Evolutionary conservation across 2,329 filamentous ascomycete genomes (phyloP).

Genomic region (Cucurbitaria berberidis): DNA sequence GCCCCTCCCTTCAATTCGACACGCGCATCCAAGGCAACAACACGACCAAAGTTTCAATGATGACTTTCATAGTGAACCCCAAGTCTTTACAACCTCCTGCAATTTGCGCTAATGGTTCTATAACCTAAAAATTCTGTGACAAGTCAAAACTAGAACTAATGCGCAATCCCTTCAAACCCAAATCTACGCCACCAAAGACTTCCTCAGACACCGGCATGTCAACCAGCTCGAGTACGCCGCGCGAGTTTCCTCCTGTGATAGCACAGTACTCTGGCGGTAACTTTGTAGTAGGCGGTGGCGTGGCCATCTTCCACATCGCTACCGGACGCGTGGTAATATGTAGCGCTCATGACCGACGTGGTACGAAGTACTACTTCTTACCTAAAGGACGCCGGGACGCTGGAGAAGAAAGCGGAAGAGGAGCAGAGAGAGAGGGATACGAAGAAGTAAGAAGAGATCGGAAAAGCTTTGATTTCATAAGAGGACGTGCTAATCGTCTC

Average conservation of each 20-base stretch:
- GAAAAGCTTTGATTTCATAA: background rate
- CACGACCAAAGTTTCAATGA: conserved; percentile 2
- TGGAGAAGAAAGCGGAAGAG: conserved; percentile 51
- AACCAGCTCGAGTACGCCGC: conserved; percentile 5
- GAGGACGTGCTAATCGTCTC: background rate
- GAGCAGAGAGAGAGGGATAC: conserved; percentile 57
- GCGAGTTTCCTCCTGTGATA: conserved; percentile 19
- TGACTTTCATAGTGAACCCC: background rate
- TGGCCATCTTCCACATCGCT: conserved; percentile 59
- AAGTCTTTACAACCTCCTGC: background rate
- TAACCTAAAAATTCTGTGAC: background rate
- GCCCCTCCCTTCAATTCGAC: conserved; percentile 3
- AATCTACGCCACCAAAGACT: background rate
- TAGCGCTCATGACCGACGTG: conserved; percentile 48
- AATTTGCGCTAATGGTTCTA: background rate
- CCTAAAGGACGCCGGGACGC: conserved; percentile 58
- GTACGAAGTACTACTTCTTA: conserved; percentile 53
- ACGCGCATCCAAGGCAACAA: conserved; percentile 8
- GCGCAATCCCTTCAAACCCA: background rate
- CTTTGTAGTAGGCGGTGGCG: conserved; percentile 47
- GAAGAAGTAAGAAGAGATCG: conserved; percentile 51
- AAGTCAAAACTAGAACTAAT: background rate
- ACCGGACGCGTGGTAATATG: conserved; percentile 56
- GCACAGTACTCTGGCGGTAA: conserved; percentile 39
- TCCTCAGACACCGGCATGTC: conserved; percentile 5